phyloP scores from a whole-genome alignment of 2,329 filamentous ascomycete genomes.

The Colletotrichum nymphaeae region DNA sequence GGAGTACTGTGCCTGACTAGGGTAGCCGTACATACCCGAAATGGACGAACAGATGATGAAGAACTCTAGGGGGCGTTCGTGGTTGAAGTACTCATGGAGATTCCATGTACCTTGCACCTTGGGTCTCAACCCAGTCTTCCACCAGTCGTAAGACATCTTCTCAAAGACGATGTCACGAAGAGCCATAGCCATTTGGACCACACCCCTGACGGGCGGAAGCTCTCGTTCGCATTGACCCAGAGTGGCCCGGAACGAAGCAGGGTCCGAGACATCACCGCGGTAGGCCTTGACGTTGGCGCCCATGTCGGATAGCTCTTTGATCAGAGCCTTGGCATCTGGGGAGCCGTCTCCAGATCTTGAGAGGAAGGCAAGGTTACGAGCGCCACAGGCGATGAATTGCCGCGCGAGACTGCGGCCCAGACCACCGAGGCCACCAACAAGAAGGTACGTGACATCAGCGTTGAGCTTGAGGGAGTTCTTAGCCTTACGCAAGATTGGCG shows the following conservation, averaged over 20 bases:
- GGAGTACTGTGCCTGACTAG: constrained; percentile 48
- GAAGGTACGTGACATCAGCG: constrained; percentile 41
- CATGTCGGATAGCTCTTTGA: constrained; percentile 28
- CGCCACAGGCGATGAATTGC: constrained; percentile 42
- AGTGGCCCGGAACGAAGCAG: constrained; percentile 39
- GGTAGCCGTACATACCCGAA: constrained; percentile 43
- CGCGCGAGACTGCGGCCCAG: constrained; percentile 40
- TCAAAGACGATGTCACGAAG: constrained; percentile 57
- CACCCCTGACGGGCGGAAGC: constrained; percentile 39
- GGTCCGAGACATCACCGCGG: constrained; percentile 46
- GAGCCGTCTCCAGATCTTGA: constrained; percentile 40
- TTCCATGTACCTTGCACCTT: constrained; percentile 55
- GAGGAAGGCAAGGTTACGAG: constrained; percentile 44
- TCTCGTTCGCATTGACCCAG: constrained; percentile 38
- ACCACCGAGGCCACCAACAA: constrained; percentile 45
- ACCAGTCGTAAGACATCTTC: constrained; percentile 59
- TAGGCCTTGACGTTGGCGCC: constrained; percentile 39
- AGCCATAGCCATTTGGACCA: constrained; percentile 2
- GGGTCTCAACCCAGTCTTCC: constrained; percentile 55
- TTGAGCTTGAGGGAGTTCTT: constrained; percentile 24
- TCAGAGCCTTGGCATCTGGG: constrained; percentile 26
- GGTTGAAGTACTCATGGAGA: constrained; percentile 45
- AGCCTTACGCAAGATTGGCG: neutral
- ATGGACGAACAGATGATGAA: constrained; percentile 49
- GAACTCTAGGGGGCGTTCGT: constrained; percentile 43